These are phyloP conservation scores for Yueomyces sinensis DNA, from an alignment of 805 yeast species.

Conservation along the genomic window DNA sequence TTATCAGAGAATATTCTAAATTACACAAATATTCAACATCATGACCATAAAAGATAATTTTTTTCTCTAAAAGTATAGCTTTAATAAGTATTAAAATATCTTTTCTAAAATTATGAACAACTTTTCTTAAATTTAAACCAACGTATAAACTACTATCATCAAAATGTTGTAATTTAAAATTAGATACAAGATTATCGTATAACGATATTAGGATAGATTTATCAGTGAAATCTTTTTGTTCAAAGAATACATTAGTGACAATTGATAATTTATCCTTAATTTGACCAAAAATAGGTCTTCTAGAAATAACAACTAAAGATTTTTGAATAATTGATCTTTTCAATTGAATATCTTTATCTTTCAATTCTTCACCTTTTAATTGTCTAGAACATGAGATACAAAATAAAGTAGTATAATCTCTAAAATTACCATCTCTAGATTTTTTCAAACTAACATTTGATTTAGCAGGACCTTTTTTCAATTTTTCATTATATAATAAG, in stretches of 20 bases:
- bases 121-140: slow-evolving; percentile 59
- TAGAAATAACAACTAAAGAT: slow-evolving; percentile 72
- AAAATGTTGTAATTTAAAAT: slow-evolving; percentile 22
- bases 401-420: slow-evolving; percentile 56
- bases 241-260: slow-evolving; percentile 74
- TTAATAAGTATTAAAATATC: slow-evolving; percentile 59
- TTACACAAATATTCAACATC: slow-evolving; percentile 72
- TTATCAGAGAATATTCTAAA: slow-evolving; percentile 69
- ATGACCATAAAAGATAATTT: slow-evolving; percentile 62
- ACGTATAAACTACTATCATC: slow-evolving; percentile 35
- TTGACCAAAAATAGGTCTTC: slow-evolving; percentile 79
- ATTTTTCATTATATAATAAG: slow-evolving; percentile 50
- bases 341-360: slow-evolving; percentile 44
- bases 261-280: slow-evolving; percentile 83
- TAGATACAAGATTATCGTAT: slow-evolving; percentile 47
- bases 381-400: slow-evolving; percentile 93
- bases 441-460: slow-evolving; percentile 27
- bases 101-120: slow-evolving; percentile 44
- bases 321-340: slow-evolving; percentile 87
- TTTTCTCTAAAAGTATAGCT: slow-evolving; percentile 62
- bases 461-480: slow-evolving; percentile 19
- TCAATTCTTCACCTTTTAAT: slow-evolving; percentile 47
- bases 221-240: slow-evolving; percentile 68
- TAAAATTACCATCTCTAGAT: slow-evolving; percentile 16
- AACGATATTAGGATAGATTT: slow-evolving; percentile 52